These are phyloP conservation scores for Strobilomyces dryophilus DNA, from an alignment of 768 basidiomycete genomes.

Conservation along the genomic window DNA sequence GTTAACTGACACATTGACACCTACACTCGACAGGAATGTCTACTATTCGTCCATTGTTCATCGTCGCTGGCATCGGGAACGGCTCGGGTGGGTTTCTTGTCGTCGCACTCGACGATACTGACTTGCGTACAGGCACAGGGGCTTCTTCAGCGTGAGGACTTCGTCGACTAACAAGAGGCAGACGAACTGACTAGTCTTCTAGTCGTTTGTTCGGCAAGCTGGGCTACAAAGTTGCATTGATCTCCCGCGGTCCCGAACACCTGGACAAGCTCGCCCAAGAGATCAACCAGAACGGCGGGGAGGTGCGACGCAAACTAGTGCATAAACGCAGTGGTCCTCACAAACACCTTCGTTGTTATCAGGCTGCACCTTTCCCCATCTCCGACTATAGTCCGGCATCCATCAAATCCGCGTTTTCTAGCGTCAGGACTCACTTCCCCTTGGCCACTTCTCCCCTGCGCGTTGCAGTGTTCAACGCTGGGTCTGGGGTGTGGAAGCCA, in stretches of 20 bases:
- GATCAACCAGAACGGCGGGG: slow-evolving; percentile 54
- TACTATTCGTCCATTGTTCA: slow-evolving; percentile 45
- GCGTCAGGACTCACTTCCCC: slow-evolving; percentile 44
- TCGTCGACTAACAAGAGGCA: not conserved
- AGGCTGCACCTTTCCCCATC: slow-evolving; percentile 61
- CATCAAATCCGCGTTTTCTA: slow-evolving; percentile 46
- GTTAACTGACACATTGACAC: not conserved
- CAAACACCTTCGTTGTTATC: not conserved
- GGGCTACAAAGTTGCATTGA: slow-evolving; percentile 64
- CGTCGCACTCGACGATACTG: not conserved
- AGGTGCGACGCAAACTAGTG: slow-evolving; percentile 34
- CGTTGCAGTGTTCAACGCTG: slow-evolving; percentile 64
- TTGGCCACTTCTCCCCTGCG: slow-evolving; percentile 48
- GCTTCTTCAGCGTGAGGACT: slow-evolving; percentile 51
- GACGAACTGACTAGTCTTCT: not conserved
- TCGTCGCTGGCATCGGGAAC: slow-evolving; percentile 54
- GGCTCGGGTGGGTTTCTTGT: slow-evolving; percentile 29
- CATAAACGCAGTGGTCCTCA: not conserved
- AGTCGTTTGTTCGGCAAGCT: slow-evolving; percentile 58
- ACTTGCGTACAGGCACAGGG: slow-evolving; percentile 44
- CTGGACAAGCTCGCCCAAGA: slow-evolving; percentile 52
- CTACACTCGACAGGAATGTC: slow-evolving; percentile 20
- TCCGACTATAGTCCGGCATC: slow-evolving; percentile 45
- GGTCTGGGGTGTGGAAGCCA: slow-evolving; percentile 54
- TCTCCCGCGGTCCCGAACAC: slow-evolving; percentile 52